phyloP scores from a whole-genome alignment of 352 stramenopile species.

The Phytopythium oedochilum region DNA sequence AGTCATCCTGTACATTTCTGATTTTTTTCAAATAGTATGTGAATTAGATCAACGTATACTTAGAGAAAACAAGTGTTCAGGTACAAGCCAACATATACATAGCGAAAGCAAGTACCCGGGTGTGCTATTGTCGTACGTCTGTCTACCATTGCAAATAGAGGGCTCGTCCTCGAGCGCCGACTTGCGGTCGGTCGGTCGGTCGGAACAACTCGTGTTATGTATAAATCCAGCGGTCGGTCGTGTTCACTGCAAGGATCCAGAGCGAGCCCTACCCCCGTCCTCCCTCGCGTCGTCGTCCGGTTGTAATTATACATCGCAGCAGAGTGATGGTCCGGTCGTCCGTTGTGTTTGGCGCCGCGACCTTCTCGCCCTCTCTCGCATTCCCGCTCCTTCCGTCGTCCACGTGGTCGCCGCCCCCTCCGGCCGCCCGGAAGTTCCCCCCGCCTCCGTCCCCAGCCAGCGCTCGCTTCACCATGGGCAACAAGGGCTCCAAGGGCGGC shows the following conservation, averaged over 20 bases:
- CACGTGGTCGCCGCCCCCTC: conserved; percentile 5
- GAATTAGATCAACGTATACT: too few species aligned
- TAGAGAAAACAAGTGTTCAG: too few species aligned
- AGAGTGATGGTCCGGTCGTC: not conserved
- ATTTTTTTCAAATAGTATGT: too few species aligned
- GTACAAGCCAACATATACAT: too few species aligned
- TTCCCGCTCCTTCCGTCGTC: conserved; percentile 31
- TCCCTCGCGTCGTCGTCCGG: conserved; percentile 2
- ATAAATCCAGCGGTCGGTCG: not conserved
- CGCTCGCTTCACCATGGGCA: conserved; percentile 75
- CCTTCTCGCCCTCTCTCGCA: conserved; percentile 8
- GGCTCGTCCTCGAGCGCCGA: not conserved
- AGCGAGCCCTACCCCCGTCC: not conserved
- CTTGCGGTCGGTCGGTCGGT: not conserved
- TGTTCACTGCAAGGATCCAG: not conserved
- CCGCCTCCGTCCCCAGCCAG: too few species aligned
- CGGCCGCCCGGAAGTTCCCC: not conserved
- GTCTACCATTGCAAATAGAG: too few species aligned
- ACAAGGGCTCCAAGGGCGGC: conserved; percentile 80
- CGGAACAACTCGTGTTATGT: not conserved
- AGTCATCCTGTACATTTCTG: too few species aligned
- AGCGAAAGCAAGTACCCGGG: too few species aligned
- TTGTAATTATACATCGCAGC: not conserved
- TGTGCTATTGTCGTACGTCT: too few species aligned
- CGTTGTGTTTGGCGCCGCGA: not conserved